Conservation (phyloP, 2,329 filamentous ascomycete species). For the Botrytis hyacinthi region DNA sequence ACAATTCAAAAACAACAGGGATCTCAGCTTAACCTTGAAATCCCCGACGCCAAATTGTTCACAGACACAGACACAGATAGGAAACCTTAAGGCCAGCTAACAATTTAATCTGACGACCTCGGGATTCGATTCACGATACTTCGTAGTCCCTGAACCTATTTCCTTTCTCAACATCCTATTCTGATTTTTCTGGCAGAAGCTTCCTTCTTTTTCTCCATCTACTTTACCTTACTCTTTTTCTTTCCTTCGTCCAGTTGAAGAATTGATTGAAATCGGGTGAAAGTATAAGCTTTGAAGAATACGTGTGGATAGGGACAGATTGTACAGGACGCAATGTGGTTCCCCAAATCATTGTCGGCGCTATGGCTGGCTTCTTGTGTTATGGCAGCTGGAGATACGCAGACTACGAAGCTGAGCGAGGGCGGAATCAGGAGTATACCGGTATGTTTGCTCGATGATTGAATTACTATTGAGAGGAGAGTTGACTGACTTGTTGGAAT, state of each 20-base stretch:
- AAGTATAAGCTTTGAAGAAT: constrained; percentile 1
- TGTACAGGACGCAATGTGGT: constrained; percentile 34
- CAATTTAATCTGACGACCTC: not conserved
- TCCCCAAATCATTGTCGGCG: constrained; percentile 32
- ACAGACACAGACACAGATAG: not conserved
- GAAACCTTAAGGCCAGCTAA: constrained; percentile 15
- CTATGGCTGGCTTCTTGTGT: constrained; percentile 40
- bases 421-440: constrained; percentile 61
- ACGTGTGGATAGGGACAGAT: constrained; percentile 5
- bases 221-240: constrained; percentile 3
- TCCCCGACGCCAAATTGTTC: constrained; percentile 1
- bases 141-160: not conserved
- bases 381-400: constrained; percentile 38
- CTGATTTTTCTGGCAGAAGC: not conserved
- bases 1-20: not conserved
- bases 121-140: not conserved
- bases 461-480: not conserved
- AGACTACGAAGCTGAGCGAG: constrained; percentile 37
- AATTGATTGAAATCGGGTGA: not conserved
- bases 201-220: constrained; percentile 11
- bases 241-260: not conserved
- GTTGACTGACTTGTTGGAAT: constrained; percentile 29
- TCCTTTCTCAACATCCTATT: not conserved
- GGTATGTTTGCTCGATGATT: constrained; percentile 45
- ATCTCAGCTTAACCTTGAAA: not conserved